Conservation (phyloP, 768 basidiomycete genomes). For the Rhizopogon sp. region DNA sequence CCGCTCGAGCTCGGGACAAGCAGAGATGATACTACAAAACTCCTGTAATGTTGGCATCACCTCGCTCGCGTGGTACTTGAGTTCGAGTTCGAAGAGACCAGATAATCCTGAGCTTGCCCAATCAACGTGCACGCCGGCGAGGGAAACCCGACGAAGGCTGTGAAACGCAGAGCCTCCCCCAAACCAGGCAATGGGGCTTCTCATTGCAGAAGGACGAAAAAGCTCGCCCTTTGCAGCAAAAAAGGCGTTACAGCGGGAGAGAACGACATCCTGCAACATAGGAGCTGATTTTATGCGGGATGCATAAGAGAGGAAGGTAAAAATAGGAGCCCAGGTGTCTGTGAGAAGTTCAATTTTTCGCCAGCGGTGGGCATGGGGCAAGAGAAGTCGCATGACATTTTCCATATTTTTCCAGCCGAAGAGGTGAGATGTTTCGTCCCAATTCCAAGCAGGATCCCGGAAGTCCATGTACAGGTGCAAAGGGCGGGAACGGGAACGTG, state of each 20-base stretch:
- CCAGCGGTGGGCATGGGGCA: constrained; percentile 45
- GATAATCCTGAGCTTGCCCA: constrained; percentile 40
- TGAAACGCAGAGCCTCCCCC: constrained; percentile 23
- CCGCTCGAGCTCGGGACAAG: constrained; percentile 33
- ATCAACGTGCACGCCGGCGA: constrained; percentile 56
- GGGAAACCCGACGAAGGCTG: constrained; percentile 35
- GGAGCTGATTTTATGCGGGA: constrained; percentile 28
- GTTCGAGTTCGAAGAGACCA: constrained; percentile 41
- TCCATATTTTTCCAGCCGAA: constrained; percentile 43
- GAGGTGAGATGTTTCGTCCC: constrained; percentile 39
- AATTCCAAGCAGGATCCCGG: constrained; percentile 53
- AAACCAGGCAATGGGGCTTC: constrained; percentile 40
- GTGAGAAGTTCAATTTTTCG: constrained; percentile 43
- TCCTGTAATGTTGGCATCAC: constrained; percentile 49
- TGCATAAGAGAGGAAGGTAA: constrained; percentile 42
- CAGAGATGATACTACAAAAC: constrained; percentile 38
- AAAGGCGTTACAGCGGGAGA: constrained; percentile 57
- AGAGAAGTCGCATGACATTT: constrained; percentile 37
- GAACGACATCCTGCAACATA: constrained; percentile 34
- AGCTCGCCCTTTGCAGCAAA: constrained; percentile 38
- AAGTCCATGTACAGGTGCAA: constrained; percentile 53
- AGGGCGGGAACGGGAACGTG: constrained; percentile 40
- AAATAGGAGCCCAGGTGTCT: constrained; percentile 59
- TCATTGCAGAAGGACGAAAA: constrained; percentile 40
- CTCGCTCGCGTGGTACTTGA: constrained; percentile 52